Base-by-base conservation (phyloP, 1,139 yeast genomes). In the Geotrichum siamense region DNA sequence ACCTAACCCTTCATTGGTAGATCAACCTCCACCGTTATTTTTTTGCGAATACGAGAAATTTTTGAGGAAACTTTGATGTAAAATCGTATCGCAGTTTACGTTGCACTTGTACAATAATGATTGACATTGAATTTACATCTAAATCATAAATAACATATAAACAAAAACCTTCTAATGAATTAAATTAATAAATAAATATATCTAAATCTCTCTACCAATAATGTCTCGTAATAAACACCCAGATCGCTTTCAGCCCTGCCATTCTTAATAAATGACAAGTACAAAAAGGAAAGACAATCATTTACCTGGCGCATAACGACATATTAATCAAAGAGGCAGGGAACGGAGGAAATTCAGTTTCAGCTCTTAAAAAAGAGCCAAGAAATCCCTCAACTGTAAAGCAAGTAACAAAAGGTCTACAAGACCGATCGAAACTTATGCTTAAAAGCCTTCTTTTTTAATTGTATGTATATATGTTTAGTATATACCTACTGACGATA, bases 401-500 rank as follows among this genome's bases (percentile, higher is more conserved):
- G 44, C 44, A 32, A 41, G 38, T 33, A 25, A 13, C 26, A 12
- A 27, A 21, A 8, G 21, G 44, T 41, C 44, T 41, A 12, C 44
- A 41, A 41, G 26, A 41, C 44, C 32, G n/a, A 22, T n/a, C 25
- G 12, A 20, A 32, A 38, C 35, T 27, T 34, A 27, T 35, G 29
- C 32, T 27, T 28, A 33, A 29, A 28, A 41, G 44, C 44, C 44
- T 35, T 38, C 39, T 41, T 33, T 41, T 21, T 28, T 22, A 19
- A 34, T n/a, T n/a, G n/a, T n/a, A 25, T 16, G 38, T 39, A 41
- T 41, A 41, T 41, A 41, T 33, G 44, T 41, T 31, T 25, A 41
- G 44, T 41, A 41, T 41, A 41, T 41, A 41, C 44, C 44, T 41
- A 41, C 44, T 41, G 44, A 41, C 29, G 44, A 41, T 34, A 34